phyloP scores from a whole-genome alignment of 495 filamentous ascomycete species.

The Tuber melanosporum region DNA sequence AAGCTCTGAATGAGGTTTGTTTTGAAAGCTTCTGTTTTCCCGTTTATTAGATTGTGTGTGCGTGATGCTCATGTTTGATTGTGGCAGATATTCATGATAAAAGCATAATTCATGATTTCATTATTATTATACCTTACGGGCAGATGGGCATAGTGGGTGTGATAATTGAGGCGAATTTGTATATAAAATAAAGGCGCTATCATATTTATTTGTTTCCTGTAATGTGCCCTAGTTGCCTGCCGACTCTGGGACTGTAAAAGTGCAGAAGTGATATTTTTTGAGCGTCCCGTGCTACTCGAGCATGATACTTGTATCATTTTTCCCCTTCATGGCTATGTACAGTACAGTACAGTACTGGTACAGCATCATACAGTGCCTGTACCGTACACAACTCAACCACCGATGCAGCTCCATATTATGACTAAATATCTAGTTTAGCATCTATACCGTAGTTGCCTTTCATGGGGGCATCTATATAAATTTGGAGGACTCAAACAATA shows the following conservation, averaged over 20 bases:
- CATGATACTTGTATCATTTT: not conserved
- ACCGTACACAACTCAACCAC: not conserved
- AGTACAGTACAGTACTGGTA: no score
- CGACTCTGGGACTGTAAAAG: not conserved
- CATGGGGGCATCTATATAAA: not conserved
- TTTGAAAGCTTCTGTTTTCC: not conserved
- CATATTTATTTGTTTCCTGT: not conserved
- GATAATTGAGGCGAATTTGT: not conserved
- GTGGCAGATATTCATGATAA: conserved; percentile 41
- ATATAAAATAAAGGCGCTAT: not conserved
- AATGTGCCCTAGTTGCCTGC: not conserved
- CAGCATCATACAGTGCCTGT: no score
- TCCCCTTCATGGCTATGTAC: not conserved
- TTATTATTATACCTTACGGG: not conserved
- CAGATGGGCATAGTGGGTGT: not conserved
- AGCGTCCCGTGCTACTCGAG: not conserved
- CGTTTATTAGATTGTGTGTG: not conserved
- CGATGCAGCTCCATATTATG: not conserved
- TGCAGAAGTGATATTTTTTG: not conserved
- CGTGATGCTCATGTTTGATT: conserved; percentile 12
- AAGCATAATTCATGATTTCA: conserved; percentile 17
- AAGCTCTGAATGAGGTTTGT: conserved; percentile 42
- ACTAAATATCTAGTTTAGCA: not conserved
- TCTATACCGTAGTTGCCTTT: not conserved
- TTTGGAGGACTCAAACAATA: not conserved